These are phyloP conservation scores for Coffea humblotiana DNA, from an alignment of 305 asterid species.

Conservation along the genomic window DNA sequence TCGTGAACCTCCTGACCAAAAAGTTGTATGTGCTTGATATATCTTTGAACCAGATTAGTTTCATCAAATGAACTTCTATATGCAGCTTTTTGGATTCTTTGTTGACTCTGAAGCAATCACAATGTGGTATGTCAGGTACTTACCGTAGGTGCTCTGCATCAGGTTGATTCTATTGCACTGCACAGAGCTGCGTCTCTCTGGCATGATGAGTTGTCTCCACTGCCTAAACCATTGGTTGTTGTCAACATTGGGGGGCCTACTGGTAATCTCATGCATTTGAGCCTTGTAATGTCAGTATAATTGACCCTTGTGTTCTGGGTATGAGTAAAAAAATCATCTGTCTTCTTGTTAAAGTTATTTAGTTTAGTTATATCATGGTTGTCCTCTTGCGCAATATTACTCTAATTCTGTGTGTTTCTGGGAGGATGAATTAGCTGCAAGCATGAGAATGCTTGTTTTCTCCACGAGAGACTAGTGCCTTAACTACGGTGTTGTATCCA, in stretches of 20 bases:
- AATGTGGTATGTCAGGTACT: conserved; percentile 48
- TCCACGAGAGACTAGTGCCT: not conserved
- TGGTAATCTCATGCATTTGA: conserved; percentile 40
- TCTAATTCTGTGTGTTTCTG: not conserved
- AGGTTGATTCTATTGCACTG: conserved; percentile 65
- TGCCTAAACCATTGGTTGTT: conserved; percentile 75
- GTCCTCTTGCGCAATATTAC: not conserved
- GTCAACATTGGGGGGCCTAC: conserved; percentile 88
- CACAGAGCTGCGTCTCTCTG: conserved; percentile 65
- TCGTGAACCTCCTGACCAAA: conserved; percentile 62
- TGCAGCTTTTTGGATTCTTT: conserved; percentile 17
- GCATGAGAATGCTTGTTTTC: not conserved
- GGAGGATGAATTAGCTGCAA: not conserved
- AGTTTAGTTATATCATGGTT: not conserved
- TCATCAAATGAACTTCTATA: conserved; percentile 14
- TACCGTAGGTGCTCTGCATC: conserved; percentile 86
- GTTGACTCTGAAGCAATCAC: conserved; percentile 15
- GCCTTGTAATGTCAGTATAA: conserved; percentile 9
- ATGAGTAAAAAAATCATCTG: not conserved
- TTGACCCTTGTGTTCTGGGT: not conserved
- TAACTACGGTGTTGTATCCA: not conserved
- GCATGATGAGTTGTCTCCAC: conserved; percentile 59
- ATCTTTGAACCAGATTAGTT: conserved; percentile 16
- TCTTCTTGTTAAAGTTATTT: not conserved
- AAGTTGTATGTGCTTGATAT: conserved; percentile 53